Evolutionary conservation across 805 yeast species (phyloP).

Genomic region (baker's yeast (Saccharomyces cerevisiae)): DNA sequence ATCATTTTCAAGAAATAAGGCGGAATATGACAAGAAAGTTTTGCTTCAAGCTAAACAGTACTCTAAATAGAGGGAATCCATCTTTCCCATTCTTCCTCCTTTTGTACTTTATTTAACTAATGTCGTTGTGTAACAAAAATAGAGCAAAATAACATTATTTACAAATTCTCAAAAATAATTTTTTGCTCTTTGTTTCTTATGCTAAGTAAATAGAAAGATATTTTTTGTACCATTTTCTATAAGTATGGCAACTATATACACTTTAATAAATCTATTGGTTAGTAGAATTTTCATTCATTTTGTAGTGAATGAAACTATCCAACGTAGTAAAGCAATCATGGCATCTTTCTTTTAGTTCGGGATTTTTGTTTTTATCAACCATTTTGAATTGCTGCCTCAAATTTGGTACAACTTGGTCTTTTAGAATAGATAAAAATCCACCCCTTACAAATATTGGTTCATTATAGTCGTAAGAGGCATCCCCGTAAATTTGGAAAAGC

Average conservation of each 20-base stretch:
- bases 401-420: slow-evolving; percentile 34
- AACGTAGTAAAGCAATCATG: slow-evolving; percentile 62
- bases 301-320: slow-evolving; percentile 71
- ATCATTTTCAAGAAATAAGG: slow-evolving; percentile 63
- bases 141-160: background rate
- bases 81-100: background rate
- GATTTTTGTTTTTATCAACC: slow-evolving; percentile 56
- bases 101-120: background rate
- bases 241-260: background rate
- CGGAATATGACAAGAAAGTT: slow-evolving; percentile 67
- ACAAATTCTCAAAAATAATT: background rate
- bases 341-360: slow-evolving; percentile 50
- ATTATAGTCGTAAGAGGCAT: slow-evolving; percentile 60
- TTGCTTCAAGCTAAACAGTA: slow-evolving; percentile 72
- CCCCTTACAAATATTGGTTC: slow-evolving; percentile 53
- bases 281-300: slow-evolving; percentile 36
- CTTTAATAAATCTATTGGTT: background rate
- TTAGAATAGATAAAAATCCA: slow-evolving; percentile 38
- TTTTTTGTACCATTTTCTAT: background rate
- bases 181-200: background rate
- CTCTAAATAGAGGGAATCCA: slow-evolving; percentile 31
- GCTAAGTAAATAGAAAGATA: too few relatives aligned
- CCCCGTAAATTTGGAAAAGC: slow-evolving; percentile 74
- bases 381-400: slow-evolving; percentile 48
- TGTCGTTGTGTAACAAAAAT: background rate